Percentiles rank a stretch among this genome's conserved stretches.
Evolutionary conservation across 177 flowering plant species (phyloP).

Genomic region (Vitis hybrid): DNA sequence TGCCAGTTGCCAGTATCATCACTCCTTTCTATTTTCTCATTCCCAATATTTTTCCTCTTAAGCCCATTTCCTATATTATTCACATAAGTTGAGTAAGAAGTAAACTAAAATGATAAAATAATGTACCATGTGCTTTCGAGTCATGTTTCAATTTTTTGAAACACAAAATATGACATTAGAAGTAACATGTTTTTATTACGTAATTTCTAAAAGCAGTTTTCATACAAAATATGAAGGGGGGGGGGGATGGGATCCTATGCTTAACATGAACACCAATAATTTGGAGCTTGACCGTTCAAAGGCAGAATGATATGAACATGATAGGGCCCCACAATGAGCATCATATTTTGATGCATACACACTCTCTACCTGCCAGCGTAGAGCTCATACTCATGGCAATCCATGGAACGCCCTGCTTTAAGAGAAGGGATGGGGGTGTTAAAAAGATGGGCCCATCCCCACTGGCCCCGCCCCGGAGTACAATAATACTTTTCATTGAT

Average conservation of each 20-base stretch:
- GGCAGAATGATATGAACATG: constrained; percentile 11
- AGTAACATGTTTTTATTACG: no score
- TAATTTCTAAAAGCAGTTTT: no score
- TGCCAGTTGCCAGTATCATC: no score
- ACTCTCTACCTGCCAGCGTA: constrained; percentile 8
- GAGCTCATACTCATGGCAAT: neutral
- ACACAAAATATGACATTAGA: no score
- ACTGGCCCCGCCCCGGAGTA: constrained; percentile 7
- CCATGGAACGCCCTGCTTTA: constrained; percentile 3
- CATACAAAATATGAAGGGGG: no score
- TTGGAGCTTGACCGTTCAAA: constrained; percentile 41
- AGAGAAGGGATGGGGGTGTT: neutral
- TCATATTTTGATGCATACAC: neutral
- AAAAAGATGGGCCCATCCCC: neutral
- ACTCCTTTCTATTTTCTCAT: no score
- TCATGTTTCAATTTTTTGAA: no score
- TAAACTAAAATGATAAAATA: no score
- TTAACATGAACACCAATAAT: constrained; percentile 27
- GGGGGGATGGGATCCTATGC: constrained; percentile 30
- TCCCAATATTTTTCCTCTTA: no score
- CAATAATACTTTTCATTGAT: constrained; percentile 22
- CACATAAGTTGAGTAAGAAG: no score
- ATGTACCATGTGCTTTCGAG: no score
- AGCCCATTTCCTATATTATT: no score
- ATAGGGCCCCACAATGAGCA: constrained; percentile 16